These are phyloP conservation scores for Suhomyces faveliae DNA, from an alignment of 805 yeast genomes.

Conservation along the genomic window DNA sequence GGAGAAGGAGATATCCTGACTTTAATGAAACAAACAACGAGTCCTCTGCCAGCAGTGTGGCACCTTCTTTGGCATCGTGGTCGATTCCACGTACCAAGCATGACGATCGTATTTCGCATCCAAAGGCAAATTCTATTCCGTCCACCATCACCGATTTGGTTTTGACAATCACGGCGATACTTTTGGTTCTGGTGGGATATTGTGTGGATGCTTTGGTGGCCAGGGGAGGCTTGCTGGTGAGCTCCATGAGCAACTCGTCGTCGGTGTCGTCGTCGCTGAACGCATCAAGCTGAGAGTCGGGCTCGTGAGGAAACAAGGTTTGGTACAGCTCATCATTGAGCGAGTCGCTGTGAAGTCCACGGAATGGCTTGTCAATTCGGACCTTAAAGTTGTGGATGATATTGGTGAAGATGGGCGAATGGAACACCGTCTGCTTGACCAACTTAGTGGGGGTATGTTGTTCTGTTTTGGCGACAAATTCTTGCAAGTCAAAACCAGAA, in stretches of 20 bases:
- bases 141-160: constrained; percentile 31
- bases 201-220: not conserved
- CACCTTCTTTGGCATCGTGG: constrained; percentile 8
- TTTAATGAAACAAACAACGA: constrained; percentile 37
- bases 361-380: constrained; percentile 27
- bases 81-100: constrained; percentile 25
- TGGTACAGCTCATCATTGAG: constrained; percentile 40
- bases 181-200: constrained; percentile 3
- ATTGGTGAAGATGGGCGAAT: constrained; percentile 37
- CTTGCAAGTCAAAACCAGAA: constrained; percentile 11
- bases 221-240: not conserved
- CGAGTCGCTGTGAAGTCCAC: constrained; percentile 34
- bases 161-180: constrained; percentile 25
- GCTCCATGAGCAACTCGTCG: constrained; percentile 10
- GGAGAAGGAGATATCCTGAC: constrained; percentile 40
- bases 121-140: constrained; percentile 30
- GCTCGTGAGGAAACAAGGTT: constrained; percentile 25
- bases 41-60: constrained; percentile 28
- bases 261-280: constrained; percentile 37
- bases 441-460: not conserved
- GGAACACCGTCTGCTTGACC: constrained; percentile 37
- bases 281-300: constrained; percentile 39
- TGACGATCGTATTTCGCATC: constrained; percentile 31
- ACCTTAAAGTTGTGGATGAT: constrained; percentile 36
- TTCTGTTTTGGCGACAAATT: constrained; percentile 1